Percentiles rank a stretch among this genome's conserved stretches.
Evolutionary conservation across 1,284 basidiomycete genomes (phyloP).

Genomic region (Cryptococcus hybrid): DNA sequence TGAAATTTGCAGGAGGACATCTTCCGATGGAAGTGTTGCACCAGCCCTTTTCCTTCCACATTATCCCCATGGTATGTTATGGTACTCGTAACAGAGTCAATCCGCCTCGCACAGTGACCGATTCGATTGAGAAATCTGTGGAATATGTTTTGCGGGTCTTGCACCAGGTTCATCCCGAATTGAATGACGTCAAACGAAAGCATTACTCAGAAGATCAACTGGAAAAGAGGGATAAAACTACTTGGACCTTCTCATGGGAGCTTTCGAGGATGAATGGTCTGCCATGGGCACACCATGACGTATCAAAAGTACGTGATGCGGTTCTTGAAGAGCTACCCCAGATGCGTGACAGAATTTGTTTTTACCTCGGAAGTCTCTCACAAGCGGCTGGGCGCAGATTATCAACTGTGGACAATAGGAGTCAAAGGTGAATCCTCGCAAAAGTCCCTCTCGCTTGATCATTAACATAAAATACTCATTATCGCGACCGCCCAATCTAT

Average conservation of each 20-base stretch:
- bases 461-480: too few species aligned
- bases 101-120: not conserved
- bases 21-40: not conserved
- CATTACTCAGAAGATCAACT: not conserved
- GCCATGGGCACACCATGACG: not conserved
- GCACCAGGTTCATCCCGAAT: not conserved
- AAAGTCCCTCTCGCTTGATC: too few species aligned
- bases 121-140: not conserved
- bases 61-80: not conserved
- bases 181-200: not conserved
- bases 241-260: not conserved
- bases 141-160: not conserved
- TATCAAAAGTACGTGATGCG: not conserved
- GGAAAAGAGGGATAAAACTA: not conserved
- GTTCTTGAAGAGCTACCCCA: not conserved
- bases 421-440: too few species aligned
- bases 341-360: not conserved
- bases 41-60: not conserved
- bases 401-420: not conserved
- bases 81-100: not conserved
- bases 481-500: too few species aligned
- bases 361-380: not conserved
- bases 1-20: not conserved
- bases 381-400: not conserved
- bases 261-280: not conserved